Evolutionary conservation across 2,329 filamentous ascomycete species (phyloP), one percentile per base, ranked within the genome.

Genomic region (Orbilia brochopaga): DNA sequence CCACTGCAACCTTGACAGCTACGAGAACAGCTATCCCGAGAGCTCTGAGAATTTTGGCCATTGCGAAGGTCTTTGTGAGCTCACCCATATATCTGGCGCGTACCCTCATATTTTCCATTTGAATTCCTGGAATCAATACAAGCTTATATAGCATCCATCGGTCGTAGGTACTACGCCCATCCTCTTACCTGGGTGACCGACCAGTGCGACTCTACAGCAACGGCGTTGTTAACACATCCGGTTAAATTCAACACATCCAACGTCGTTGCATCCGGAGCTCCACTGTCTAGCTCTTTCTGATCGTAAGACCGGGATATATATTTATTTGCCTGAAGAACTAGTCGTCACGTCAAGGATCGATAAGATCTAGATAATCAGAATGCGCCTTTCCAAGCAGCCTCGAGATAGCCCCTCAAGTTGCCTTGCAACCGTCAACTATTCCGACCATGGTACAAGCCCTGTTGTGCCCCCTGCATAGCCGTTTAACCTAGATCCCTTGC

Each of bases 21-120:
- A 55, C 5, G 11, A 55, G 3, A 32, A 4, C 52, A 4, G 52
- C 32, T 37, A 40, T 21, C 13, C 30, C 52, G 11, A 55, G 17
- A 2, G 27, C 37, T 55, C 23, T 23, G 30, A 55, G 27, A n/a
- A 32, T n/a, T 35, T 55, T 55, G 10, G 1, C 52, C 52, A 55
- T 55, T 55, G 23, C 40, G 27, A 37, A 37, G 13, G 13, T 7
- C 13, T 6, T 37, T 37, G n/a, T n/a, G n/a, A n/a, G n/a, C 32
- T 13, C 32, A 37, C 6, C 32, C 6, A 7, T 37, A 37, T 37
- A n/a, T 37, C 13, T 37, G 32, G 7, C 32, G 32, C 32, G 7
- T 13, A 37, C 13, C 13, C 6, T 37, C 7, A 37, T 37, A 37
- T 37, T 37, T 37, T 37, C 13, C 32, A 7, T 7, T 13, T 37